Evolutionary conservation across 805 yeast species (phyloP), one percentile per base, ranked within the genome.

Genomic region (Wickerhamiella azymoides): DNA sequence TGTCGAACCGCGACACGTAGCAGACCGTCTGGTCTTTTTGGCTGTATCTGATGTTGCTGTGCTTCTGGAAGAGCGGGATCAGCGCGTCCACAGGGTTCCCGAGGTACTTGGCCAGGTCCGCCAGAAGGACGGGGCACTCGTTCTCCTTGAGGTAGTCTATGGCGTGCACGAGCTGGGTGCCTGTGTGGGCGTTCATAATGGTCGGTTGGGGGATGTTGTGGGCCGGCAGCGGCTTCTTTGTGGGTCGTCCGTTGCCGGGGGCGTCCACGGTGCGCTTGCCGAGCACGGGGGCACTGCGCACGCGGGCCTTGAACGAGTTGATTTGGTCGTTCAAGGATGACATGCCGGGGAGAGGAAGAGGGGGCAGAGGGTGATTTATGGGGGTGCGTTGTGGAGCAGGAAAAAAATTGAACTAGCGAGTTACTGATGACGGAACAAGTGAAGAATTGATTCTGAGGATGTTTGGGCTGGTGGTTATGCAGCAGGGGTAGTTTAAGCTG

Each of bases 151-250:
- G 78, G 59, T 77, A 83, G 59, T 92, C 97, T 16, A 92, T 92
- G 1, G 97, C 96, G 59, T 86, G 75, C 57, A 84, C 79, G 45
- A 92, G 70, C 60, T 85, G 84, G 3, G 96, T 88, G 4, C 94
- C 83, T 47, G 81, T 72, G 60, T 84, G 93, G 10, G 40, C 42
- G 27, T 41, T 40, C 45, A 42, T 28, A 13, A 38, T 16, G 14
- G 36, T 32, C 9, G 46, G 49, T 37, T 41, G 36, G 14, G 52
- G 59, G 25, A 41, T 25, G 54, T 54, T 13, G 32, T 50, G 50
- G 14, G 45, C 45, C 17, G 45, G 40, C 18, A 36, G 39, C 19
- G 25, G 39, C 51, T 53, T 52, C 39, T 52, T 51, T 1, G 63
- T 57, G 7, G 57, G 52, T 21, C 25, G 18, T 21, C 24, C 24